A percentile compares a stretch with the other conserved stretches of the same genome.
These are phyloP conservation scores for Fusarium beomiforme DNA, from an alignment of 2,329 filamentous ascomycete species.

Conservation along the genomic window DNA sequence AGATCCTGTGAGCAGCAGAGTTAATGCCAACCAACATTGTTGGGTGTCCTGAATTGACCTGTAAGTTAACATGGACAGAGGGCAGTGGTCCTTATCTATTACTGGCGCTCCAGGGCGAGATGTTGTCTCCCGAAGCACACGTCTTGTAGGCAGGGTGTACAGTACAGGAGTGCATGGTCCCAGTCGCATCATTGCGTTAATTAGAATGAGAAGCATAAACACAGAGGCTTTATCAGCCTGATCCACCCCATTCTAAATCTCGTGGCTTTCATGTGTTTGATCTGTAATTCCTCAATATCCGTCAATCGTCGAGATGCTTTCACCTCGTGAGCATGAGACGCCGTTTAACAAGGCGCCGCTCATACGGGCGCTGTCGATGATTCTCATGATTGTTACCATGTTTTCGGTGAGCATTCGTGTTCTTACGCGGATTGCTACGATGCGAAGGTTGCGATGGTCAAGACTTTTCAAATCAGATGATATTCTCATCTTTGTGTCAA, in stretches of 20 bases:
- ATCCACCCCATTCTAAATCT: background rate
- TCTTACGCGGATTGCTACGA: background rate
- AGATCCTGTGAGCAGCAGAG: background rate
- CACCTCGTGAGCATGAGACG: constrained; percentile 15
- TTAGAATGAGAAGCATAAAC: background rate
- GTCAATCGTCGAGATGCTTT: constrained; percentile 3
- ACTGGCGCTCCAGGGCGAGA: background rate
- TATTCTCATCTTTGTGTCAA: background rate
- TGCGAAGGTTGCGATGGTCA: background rate
- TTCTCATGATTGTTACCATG: constrained; percentile 1
- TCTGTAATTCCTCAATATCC: background rate
- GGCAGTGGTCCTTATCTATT: background rate
- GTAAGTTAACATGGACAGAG: background rate
- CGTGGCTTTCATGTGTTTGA: background rate
- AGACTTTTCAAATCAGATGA: background rate
- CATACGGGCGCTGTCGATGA: constrained; percentile 10
- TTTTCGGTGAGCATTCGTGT: constrained; percentile 8
- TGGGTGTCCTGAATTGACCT: background rate
- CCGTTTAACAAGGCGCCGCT: constrained; percentile 17
- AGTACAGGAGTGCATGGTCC: background rate
- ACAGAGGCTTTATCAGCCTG: constrained; percentile 10
- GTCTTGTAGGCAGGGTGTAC: background rate
- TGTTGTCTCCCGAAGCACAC: background rate
- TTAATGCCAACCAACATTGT: background rate
- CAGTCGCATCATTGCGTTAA: background rate